A percentile compares a stretch with the other conserved stretches of the same genome.
These are phyloP conservation scores for Nigrospora sphaerica DNA, from an alignment of 2,329 filamentous ascomycete genomes.

Conservation along the genomic window DNA sequence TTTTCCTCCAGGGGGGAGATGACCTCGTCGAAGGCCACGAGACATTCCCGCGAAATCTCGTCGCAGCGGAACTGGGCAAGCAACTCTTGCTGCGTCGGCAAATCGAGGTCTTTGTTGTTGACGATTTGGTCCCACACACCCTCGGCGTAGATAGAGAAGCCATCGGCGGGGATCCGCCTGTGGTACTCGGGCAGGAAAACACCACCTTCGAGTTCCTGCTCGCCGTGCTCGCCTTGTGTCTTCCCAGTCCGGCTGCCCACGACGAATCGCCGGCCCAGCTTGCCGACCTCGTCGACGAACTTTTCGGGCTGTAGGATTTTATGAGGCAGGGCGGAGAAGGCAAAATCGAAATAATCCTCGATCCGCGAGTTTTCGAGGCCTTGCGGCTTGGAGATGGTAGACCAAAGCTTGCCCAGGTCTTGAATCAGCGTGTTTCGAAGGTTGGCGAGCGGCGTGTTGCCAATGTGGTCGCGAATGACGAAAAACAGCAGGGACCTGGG, in stretches of 20 bases:
- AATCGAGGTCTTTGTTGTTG: constrained; percentile 94
- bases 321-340: constrained; percentile 90
- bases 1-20: constrained; percentile 79
- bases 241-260: constrained; percentile 70
- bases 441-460: constrained; percentile 83
- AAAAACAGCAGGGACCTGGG: constrained; percentile 94
- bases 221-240: constrained; percentile 49
- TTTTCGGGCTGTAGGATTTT: constrained; percentile 94
- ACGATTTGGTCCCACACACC: constrained; percentile 98
- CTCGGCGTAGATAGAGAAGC: constrained; percentile 89
- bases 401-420: constrained; percentile 89
- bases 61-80: constrained; percentile 96
- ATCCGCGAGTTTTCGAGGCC: constrained; percentile 85
- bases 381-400: constrained; percentile 81
- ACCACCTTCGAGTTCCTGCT: constrained; percentile 69
- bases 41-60: constrained; percentile 86
- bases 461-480: constrained; percentile 95
- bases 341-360: constrained; percentile 98
- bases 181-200: constrained; percentile 94
- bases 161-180: constrained; percentile 89
- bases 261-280: constrained; percentile 73
- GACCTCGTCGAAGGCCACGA: constrained; percentile 74
- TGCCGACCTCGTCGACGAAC: constrained; percentile 74
- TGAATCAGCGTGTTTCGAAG: constrained; percentile 84
- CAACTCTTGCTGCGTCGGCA: constrained; percentile 94